Base-by-base conservation (phyloP, 2,329 filamentous ascomycete species). In the Bipolaris zeicola region DNA sequence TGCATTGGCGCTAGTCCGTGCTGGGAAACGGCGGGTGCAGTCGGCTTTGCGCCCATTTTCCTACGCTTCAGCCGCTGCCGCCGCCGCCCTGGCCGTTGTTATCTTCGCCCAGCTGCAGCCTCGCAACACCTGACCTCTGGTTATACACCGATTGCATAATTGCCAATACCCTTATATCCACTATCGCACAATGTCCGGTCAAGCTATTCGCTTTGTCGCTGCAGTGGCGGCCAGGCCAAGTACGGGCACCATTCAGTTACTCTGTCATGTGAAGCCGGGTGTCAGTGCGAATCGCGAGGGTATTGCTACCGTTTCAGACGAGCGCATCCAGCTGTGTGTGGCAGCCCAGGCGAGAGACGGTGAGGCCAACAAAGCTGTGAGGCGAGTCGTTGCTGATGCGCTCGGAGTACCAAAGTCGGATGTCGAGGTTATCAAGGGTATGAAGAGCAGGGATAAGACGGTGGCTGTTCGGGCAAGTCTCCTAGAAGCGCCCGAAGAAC, bases 261-360 rank as follows among this genome's bases (percentile, higher is more conserved):
- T 83, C 24, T 90, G 89, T 70, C 85, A 84, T 63, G 84, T 91
- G 54, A 90, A 89, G 59, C 86, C 89, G 0, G 86, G 87, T 3
- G 83, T 85, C 11, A 86, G 80, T 69, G 85, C 83, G 26, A 79
- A 79, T 22, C 83, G 87, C 33, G 83, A 89, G 64, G 88, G 88
- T 13, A 79, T 91, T 42, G 69, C 78, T 2, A 78, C 80, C 0
- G 74, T 91, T 3, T 81, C 82, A 0, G 80, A 85, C 22, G 80
- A 84, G 6, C 77, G 77, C 2, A 81, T 91, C 44, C 83, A 89
- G 57, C 72, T 92, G 1, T 88, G 86, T 45, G 88, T 91, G 2
- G 77, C 87, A 0, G 88, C 87, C 0, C 86, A 83, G 61, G 81
- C 89, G 10, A 81, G 82, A 58, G 86, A 90, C 13, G 87, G 88